These are phyloP conservation scores for Calonectria hongkongensis DNA, from an alignment of 2,329 filamentous ascomycete genomes.

Conservation along the genomic window DNA sequence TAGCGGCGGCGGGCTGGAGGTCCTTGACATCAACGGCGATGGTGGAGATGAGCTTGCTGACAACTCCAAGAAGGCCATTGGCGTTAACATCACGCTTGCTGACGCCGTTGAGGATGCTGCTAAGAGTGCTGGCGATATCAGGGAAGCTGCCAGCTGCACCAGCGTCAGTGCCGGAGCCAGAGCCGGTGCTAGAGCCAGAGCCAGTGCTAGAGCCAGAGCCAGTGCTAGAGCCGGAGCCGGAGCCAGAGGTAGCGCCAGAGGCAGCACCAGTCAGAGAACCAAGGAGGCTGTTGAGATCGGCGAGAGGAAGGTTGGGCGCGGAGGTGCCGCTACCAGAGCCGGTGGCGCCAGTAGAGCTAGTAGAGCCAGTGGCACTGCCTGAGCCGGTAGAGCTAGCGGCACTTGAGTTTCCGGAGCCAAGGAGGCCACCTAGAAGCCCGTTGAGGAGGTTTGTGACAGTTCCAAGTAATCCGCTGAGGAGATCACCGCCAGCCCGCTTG, in stretches of 20 bases:
- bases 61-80: not conserved
- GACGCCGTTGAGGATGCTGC: slow-evolving; percentile 22
- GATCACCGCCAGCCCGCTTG: not conserved
- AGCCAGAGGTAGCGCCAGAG: not conserved
- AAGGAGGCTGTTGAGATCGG: slow-evolving; percentile 2
- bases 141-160: not conserved
- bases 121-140: not conserved
- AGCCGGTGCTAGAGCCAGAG: not conserved
- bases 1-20: not conserved
- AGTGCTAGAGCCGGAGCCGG: not conserved
- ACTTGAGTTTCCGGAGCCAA: not conserved
- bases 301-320: not conserved
- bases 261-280: not conserved
- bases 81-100: not conserved
- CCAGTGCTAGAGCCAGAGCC: not conserved
- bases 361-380: not conserved
- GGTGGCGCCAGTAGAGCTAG: not conserved
- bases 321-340: not conserved
- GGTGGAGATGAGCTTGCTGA: slow-evolving; percentile 5
- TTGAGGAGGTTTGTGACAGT: slow-evolving; percentile 10
- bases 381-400: not conserved
- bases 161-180: not conserved
- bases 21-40: slow-evolving; percentile 4
- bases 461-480: slow-evolving; percentile 3
- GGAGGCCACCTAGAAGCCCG: not conserved